Evolutionary conservation across 495 filamentous ascomycete species (phyloP).

Genomic region (Lentithecium fluviatile): DNA sequence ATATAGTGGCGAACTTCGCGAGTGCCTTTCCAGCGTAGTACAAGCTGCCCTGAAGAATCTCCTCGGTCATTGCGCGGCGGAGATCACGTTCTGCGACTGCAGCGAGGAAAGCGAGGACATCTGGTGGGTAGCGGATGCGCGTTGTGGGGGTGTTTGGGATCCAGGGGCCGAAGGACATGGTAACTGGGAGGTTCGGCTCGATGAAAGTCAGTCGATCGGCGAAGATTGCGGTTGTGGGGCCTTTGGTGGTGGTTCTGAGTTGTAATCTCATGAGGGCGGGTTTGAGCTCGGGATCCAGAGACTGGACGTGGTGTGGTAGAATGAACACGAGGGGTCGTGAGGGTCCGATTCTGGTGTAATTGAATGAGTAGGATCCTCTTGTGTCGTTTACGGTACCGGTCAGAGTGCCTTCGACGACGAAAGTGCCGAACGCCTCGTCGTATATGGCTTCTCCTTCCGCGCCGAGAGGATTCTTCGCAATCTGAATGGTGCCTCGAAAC

Average conservation of each 20-base stretch:
- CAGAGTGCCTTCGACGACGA: conserved; percentile 47
- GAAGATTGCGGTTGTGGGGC: conserved; percentile 68
- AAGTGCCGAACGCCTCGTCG: conserved; percentile 73
- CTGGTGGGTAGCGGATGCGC: no score
- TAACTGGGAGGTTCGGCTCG: conserved; percentile 70
- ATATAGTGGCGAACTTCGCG: no score
- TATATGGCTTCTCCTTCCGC: conserved; percentile 61
- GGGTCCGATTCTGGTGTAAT: conserved; percentile 65
- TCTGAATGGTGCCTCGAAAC: conserved; percentile 72
- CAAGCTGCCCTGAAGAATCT: conserved; percentile 30
- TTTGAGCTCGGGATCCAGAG: conserved; percentile 66
- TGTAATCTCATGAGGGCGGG: conserved; percentile 55
- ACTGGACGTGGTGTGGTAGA: conserved; percentile 78
- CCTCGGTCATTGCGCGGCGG: no score
- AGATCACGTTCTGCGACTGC: no score
- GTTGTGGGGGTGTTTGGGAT: no score
- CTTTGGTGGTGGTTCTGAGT: conserved; percentile 84
- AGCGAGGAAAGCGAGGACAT: no score
- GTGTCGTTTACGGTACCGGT: conserved; percentile 54
- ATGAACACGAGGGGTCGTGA: conserved; percentile 78
- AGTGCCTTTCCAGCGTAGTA: conserved; percentile 28
- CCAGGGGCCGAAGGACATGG: conserved; percentile 77
- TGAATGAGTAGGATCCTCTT: conserved; percentile 66
- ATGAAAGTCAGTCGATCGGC: conserved; percentile 77
- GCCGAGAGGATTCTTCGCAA: conserved; percentile 68